Evolutionary conservation across 768 basidiomycete species (phyloP).

Genomic region (Mycena metata): DNA sequence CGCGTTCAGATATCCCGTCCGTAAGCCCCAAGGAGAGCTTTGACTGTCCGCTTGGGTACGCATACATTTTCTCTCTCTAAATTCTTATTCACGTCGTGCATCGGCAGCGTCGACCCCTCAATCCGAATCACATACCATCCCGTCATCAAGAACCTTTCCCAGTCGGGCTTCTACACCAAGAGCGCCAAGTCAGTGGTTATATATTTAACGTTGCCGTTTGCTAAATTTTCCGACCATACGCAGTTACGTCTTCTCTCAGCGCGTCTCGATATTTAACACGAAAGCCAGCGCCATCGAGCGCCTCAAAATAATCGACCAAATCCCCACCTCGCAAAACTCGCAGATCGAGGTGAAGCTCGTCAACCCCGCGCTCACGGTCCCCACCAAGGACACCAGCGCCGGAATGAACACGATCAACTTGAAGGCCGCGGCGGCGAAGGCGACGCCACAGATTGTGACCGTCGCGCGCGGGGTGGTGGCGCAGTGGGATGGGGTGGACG

Average conservation of each 20-base stretch:
- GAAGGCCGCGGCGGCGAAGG: conserved; percentile 1
- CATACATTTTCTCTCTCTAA: background rate
- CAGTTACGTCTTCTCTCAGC: conserved; percentile 42
- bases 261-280: conserved; percentile 43
- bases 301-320: conserved; percentile 42
- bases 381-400: conserved; percentile 28
- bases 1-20: conserved; percentile 40
- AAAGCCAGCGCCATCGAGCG: conserved; percentile 36
- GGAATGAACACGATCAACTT: conserved; percentile 16
- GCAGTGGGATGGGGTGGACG: conserved; percentile 46
- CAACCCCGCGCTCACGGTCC: conserved; percentile 36
- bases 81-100: no score
- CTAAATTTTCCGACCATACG: no score
- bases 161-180: conserved; percentile 44
- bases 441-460: conserved; percentile 24
- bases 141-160: conserved; percentile 40
- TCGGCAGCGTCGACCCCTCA: conserved; percentile 42
- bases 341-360: conserved; percentile 39
- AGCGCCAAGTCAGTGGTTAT: no score
- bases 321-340: conserved; percentile 43
- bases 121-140: conserved; percentile 47
- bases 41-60: conserved; percentile 48
- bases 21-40: conserved; percentile 50
- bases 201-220: no score
- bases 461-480: conserved; percentile 41